phyloP scores from a whole-genome alignment of 108 stramenopile genomes.

The Nannochloropsis gaditana region DNA sequence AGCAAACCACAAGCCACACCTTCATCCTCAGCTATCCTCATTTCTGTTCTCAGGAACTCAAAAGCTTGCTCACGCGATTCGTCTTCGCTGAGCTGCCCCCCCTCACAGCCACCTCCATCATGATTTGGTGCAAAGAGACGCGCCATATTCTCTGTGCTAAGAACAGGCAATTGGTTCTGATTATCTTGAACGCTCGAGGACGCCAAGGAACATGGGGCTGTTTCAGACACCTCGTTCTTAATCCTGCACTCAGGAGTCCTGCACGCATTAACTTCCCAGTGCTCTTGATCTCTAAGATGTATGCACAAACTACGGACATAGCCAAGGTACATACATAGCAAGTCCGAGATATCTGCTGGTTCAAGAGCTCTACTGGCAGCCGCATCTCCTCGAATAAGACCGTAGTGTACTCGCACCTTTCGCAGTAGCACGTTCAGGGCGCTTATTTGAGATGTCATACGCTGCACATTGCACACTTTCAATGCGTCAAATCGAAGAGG shows the following conservation, averaged over 20 bases:
- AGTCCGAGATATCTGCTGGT: background rate
- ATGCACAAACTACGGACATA: background rate
- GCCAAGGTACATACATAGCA: background rate
- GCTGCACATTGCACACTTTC: background rate
- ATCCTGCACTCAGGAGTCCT: too few species aligned
- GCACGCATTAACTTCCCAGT: background rate
- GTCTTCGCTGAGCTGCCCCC: background rate
- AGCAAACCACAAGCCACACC: constrained; percentile 12
- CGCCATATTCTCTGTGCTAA: background rate
- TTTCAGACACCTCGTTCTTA: too few species aligned
- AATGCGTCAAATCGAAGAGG: background rate
- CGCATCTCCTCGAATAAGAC: too few species aligned
- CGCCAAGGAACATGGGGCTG: background rate
- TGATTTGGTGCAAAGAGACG: background rate
- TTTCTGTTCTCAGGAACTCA: background rate
- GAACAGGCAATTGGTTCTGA: background rate
- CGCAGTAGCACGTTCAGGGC: background rate
- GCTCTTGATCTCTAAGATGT: background rate
- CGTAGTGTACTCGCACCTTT: background rate
- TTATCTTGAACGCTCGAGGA: background rate
- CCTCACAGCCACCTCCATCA: background rate
- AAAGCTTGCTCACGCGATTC: background rate
- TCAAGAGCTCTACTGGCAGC: background rate
- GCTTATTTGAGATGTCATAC: background rate
- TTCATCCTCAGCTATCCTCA: background rate